Base-by-base conservation (phyloP, 208 protist genomes). In the Porcisia deanei region DNA sequence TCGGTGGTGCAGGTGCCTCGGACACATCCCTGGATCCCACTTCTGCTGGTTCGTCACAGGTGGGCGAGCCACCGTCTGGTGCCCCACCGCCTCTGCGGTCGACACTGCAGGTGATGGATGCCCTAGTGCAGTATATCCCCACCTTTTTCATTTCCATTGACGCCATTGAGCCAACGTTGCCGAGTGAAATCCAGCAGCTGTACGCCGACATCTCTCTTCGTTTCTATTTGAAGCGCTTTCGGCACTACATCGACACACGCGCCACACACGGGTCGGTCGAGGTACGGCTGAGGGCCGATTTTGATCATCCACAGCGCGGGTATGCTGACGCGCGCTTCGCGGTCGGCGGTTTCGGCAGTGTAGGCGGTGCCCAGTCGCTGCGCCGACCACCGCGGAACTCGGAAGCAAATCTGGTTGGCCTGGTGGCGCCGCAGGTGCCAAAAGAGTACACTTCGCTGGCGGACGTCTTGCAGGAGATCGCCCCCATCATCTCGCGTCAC, bases 191-290 rank as follows among this genome's bases (percentile, higher is more conserved):
- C 1, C 75, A 85, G 76, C 41, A 70, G 45, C 82, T 90, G 58
- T 96, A 89, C 61, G 63, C 80, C 18, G 89, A 86, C 55, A 85
- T 83, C 16, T 82, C 75, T 14, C 84, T 95, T 54, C 43, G 85
- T 18, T 92, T 87, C 68, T 94, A 89, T 67, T 53, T 97, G 57
- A 91, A 87, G 72, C 90, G 92, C 18, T 91, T 93, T 55, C 75
- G 84, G 3, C 88, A 94, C 77, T 95, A 97, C 75, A 73, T 97
- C 37, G 91, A 97, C 60, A 77, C 91, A 16, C 86, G 90, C 47
- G 85, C 86, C 9, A 5, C 70, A 1, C 85, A 90, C 72, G 82
- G 80, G 25, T 45, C 75, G 9, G 80, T 85, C 5, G 88, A 95
- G 79, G 81, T 97, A 43, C 86, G 91, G 0, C 82, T 97, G 47